Conservation (phyloP, 768 basidiomycete genomes). For the Porphyrellus cyaneotinctus region DNA sequence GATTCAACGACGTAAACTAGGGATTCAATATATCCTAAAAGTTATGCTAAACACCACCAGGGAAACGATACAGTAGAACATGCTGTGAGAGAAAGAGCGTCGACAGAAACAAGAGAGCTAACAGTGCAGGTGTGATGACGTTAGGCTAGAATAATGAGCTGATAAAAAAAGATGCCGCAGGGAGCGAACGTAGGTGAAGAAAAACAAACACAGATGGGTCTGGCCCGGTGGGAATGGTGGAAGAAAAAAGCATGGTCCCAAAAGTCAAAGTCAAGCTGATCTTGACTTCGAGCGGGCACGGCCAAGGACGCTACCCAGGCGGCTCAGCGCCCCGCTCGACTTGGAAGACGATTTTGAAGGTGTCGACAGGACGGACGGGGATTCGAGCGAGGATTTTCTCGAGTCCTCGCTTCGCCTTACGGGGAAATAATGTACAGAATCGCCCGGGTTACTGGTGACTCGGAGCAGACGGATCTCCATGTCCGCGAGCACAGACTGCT, state of each 20-base stretch:
- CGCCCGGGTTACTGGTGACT: slow-evolving; percentile 22
- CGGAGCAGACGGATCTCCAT: slow-evolving; percentile 29
- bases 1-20: background rate
- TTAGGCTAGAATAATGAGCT: slow-evolving; percentile 15
- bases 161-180: slow-evolving; percentile 13
- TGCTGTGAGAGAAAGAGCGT: background rate
- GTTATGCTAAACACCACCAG: slow-evolving; percentile 5
- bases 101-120: background rate
- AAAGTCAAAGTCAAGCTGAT: slow-evolving; percentile 5
- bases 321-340: slow-evolving; percentile 20
- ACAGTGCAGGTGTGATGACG: slow-evolving; percentile 6
- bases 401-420: slow-evolving; percentile 30
- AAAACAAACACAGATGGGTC: background rate
- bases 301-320: slow-evolving; percentile 16
- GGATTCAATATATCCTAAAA: background rate
- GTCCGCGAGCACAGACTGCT: slow-evolving; percentile 31
- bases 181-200: slow-evolving; percentile 7
- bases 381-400: slow-evolving; percentile 25
- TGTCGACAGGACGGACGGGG: slow-evolving; percentile 25
- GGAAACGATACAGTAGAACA: slow-evolving; percentile 15
- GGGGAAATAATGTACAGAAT: slow-evolving; percentile 34
- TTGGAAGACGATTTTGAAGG: slow-evolving; percentile 21
- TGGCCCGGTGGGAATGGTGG: slow-evolving; percentile 3
- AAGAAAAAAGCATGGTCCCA: background rate
- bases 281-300: slow-evolving; percentile 24